A percentile compares a stretch with the other conserved stretches of the same genome.
phyloP scores from a whole-genome alignment of 23 red algal species.

The Gracilariopsis chorda region DNA sequence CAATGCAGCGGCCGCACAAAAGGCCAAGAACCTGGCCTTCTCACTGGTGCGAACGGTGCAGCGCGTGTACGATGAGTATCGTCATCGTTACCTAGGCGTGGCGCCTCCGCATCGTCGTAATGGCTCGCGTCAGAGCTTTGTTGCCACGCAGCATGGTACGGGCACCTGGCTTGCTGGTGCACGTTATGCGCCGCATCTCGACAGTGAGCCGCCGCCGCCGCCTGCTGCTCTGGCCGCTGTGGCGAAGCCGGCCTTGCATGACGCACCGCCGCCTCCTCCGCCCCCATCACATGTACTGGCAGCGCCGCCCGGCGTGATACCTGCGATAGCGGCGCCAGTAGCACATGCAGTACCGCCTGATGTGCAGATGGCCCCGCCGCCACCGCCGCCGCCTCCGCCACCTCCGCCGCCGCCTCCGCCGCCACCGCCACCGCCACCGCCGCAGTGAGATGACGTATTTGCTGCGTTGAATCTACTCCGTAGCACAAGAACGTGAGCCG shows the following conservation, averaged over 20 bases:
- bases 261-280: not conserved
- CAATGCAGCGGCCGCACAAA: not conserved
- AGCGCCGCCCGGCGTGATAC: not conserved
- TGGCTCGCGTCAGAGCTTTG: not conserved
- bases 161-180: not conserved
- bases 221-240: not conserved
- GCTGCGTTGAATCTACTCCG: too few relatives aligned
- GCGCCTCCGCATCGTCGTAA: not conserved
- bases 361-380: not conserved
- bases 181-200: not conserved
- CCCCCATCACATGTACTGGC: not conserved
- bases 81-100: not conserved
- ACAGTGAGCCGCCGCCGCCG: not conserved
- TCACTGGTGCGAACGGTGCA: slow-evolving; percentile 56
- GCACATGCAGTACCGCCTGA: not conserved
- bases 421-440: slow-evolving; percentile 4
- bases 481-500: too few relatives aligned
- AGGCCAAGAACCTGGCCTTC: not conserved
- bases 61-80: slow-evolving; percentile 29
- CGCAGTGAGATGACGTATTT: slow-evolving; percentile 18
- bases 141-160: not conserved
- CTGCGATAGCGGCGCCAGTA: not conserved
- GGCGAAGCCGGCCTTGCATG: not conserved
- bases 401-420: slow-evolving; percentile 3
- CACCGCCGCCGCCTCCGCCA: slow-evolving; percentile 6